A percentile compares a stretch with the other conserved stretches of the same genome.
Conservation (phyloP, 192 early-diverging fungal genomes). For the Backusella tarrabulga region DNA sequence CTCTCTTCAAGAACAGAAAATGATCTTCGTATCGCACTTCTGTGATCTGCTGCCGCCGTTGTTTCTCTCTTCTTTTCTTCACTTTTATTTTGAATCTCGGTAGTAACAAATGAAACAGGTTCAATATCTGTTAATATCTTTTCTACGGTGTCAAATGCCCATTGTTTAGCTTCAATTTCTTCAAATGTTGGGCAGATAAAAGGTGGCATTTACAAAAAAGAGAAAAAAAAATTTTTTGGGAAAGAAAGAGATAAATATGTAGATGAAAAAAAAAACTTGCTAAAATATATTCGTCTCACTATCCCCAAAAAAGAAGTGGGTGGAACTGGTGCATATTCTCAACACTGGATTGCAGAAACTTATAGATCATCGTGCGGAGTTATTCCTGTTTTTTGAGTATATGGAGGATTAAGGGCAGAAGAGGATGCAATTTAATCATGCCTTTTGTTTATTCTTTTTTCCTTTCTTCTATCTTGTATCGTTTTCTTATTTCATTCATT, state of each 20-base stretch:
- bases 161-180: constrained; percentile 18
- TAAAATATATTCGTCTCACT: not conserved
- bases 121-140: not conserved
- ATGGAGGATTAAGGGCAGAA: not conserved
- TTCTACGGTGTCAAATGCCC: constrained; percentile 13
- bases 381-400: not conserved
- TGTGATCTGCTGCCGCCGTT: not conserved
- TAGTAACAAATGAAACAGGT: not conserved
- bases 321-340: not conserved
- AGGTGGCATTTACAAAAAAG: constrained; percentile 2
- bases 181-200: constrained; percentile 14
- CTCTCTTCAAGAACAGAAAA: constrained; percentile 1
- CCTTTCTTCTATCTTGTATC: not conserved
- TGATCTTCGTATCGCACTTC: constrained; percentile 4
- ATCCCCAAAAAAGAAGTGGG: not conserved
- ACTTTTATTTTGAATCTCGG: not conserved
- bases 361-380: not conserved
- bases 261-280: not conserved
- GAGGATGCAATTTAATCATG: not conserved
- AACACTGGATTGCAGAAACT: not conserved
- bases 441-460: not conserved
- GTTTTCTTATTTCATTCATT: not conserved
- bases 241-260: not conserved
- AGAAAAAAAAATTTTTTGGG: not conserved
- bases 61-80: not conserved